Base-by-base conservation (phyloP, 2,329 filamentous ascomycete species). In the Curvularia verruculosa region DNA sequence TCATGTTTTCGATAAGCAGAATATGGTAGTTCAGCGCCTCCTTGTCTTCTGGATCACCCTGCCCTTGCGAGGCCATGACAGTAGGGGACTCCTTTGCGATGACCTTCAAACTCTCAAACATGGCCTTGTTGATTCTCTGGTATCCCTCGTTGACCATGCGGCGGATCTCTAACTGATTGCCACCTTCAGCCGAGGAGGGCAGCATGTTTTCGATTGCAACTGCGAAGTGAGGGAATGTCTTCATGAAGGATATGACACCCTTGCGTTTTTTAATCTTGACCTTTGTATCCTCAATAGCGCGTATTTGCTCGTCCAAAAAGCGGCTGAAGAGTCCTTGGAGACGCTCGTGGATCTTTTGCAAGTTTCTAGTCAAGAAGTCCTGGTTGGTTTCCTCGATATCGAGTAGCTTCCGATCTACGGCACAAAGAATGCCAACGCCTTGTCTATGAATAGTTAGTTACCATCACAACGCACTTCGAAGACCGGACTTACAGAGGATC, bases 241-340 rank as follows among this genome's bases (percentile, higher is more conserved):
- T 90, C 81, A 98, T 94, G 76, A 98, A 98, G 15, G 89, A 88
- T 68, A 98, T 97, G 54, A 99, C 91, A 10, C 95, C 94, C 79
- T 96, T 97, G 65, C 95, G 89, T 82, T 98, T 98, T 82, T 96
- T 97, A 78, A 97, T 92, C 81, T 97, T 97, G 75, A 99, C 94
- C 78, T 98, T 98, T 37, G 93, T 98, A 60, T 98, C 95, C 78
- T 98, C 95, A 62, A 98, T 96, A 5, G 92, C 93, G 24, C 91
- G 90, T 57, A 98, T 90, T 75, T 99, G 95, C 63, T 96, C 92
- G 65, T 98, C 94, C 8, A 98, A 87, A 68, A 98, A 97, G 61
- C 91, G 92, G 59, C 84, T 87, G 79, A 96, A 97, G 2, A 91
- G 85, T 2, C 85, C 84, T 64, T 89, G 86, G 18, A 98, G 81